phyloP scores from a whole-genome alignment of 116 monocot species.

The Phalaenopsis hybrid region DNA sequence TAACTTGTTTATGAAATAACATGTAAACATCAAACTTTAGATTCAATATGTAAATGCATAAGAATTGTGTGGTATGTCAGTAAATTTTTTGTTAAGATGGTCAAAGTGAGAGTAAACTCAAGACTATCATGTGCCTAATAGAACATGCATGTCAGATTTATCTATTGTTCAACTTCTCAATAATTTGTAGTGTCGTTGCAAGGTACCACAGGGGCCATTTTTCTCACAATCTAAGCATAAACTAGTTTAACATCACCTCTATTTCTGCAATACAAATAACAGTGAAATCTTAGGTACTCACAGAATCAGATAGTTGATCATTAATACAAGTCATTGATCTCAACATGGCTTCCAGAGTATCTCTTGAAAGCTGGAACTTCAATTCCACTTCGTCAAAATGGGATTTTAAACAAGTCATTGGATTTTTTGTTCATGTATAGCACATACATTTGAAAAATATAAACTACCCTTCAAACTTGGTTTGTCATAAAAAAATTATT shows the following conservation, averaged over 20 bases:
- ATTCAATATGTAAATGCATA: too few relatives aligned
- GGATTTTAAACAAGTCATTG: constrained; percentile 33
- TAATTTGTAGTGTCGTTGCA: background rate
- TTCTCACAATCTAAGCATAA: background rate
- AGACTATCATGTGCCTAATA: background rate
- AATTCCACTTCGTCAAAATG: constrained; percentile 37
- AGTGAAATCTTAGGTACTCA: constrained; percentile 18
- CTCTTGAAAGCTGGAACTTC: constrained; percentile 52
- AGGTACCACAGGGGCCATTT: background rate
- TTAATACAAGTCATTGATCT: too few relatives aligned
- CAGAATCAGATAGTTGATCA: constrained; percentile 23
- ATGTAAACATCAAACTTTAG: too few relatives aligned
- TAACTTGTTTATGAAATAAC: too few relatives aligned
- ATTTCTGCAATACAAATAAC: background rate
- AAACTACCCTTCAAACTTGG: background rate
- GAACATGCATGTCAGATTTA: background rate
- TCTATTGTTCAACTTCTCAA: background rate
- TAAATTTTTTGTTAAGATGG: too few relatives aligned
- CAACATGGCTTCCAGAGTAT: constrained; percentile 49
- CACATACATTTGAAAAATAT: background rate
- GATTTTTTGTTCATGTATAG: background rate
- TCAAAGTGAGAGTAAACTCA: background rate
- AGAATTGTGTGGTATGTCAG: too few relatives aligned
- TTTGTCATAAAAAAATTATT: background rate
- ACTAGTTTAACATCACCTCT: background rate